These are phyloP conservation scores for Colletotrichum liaoningense DNA, from an alignment of 2,329 filamentous ascomycete species.

Conservation along the genomic window DNA sequence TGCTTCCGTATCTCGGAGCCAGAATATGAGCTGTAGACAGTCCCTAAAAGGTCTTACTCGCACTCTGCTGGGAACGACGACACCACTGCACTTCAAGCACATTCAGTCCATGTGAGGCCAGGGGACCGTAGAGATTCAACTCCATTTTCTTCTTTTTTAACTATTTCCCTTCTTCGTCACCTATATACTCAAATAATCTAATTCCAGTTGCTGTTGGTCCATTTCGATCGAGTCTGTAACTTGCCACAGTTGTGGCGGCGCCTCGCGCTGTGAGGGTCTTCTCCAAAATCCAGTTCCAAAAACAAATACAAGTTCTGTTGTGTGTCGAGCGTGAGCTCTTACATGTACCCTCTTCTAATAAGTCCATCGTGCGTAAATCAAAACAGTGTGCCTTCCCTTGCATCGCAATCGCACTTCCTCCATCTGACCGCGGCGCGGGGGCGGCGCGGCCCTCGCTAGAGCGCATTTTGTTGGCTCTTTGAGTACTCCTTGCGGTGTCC, in stretches of 20 bases:
- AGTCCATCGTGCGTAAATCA: neutral
- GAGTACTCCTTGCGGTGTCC: constrained; percentile 21
- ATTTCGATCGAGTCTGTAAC: constrained; percentile 15
- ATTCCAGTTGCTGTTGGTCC: constrained; percentile 5
- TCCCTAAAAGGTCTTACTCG: too few species aligned
- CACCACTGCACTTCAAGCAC: too few species aligned
- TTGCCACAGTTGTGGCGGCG: neutral
- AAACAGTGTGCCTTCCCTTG: constrained; percentile 8
- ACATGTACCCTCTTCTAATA: constrained; percentile 8
- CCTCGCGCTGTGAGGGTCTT: constrained; percentile 8
- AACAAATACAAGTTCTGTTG: constrained; percentile 19
- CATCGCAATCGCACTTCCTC: neutral
- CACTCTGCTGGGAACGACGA: too few species aligned
- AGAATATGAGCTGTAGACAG: too few species aligned
- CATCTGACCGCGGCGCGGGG: constrained; percentile 23
- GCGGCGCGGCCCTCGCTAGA: constrained; percentile 2
- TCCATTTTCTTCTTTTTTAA: neutral
- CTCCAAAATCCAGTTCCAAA: neutral
- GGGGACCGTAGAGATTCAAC: neutral
- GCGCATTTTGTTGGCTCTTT: constrained; percentile 12
- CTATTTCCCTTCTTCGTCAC: neutral
- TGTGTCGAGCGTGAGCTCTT: constrained; percentile 18
- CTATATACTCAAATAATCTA: neutral
- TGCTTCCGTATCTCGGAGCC: too few species aligned
- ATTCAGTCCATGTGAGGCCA: neutral